A percentile compares a stretch with the other conserved stretches of the same genome.
Conservation (phyloP, 1,139 yeast species). For the Yamadazyma songkhlaensis region DNA sequence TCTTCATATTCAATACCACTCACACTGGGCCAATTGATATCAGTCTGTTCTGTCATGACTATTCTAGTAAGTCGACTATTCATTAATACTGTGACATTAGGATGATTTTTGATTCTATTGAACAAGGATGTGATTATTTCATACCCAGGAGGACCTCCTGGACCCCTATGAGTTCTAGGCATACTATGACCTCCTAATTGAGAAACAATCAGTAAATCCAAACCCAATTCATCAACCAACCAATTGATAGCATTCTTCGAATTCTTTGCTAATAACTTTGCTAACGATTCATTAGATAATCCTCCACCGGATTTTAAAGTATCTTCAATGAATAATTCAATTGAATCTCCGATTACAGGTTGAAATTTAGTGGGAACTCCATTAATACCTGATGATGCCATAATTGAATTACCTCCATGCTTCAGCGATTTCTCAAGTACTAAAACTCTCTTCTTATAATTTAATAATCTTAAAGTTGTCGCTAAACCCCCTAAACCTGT, state of each 20-base stretch:
- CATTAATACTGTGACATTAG: conserved; percentile 20
- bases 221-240: conserved; percentile 22
- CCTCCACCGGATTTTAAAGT: conserved; percentile 33
- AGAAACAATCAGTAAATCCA: conserved; percentile 28
- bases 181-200: conserved; percentile 36
- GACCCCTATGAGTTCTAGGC: conserved; percentile 38
- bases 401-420: conserved; percentile 38
- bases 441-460: conserved; percentile 23
- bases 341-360: conserved; percentile 20
- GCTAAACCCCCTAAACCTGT: conserved; percentile 39
- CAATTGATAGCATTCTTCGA: conserved; percentile 32
- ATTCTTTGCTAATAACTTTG: conserved; percentile 21
- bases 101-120: conserved; percentile 13
- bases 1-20: conserved; percentile 22
- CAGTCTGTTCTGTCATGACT: conserved; percentile 8
- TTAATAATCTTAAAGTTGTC: conserved; percentile 24
- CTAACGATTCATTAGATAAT: conserved; percentile 22
- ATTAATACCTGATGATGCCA: conserved; percentile 41
- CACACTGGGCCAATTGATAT: not conserved
- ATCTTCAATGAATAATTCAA: conserved; percentile 24
- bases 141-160: conserved; percentile 36
- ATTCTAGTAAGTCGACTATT: conserved; percentile 20
- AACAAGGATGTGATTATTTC: conserved; percentile 29
- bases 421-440: conserved; percentile 29
- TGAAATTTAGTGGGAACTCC: conserved; percentile 35